These are phyloP conservation scores for Casaregolazyma suthepensis DNA, from an alignment of 1,139 yeast species.

Conservation along the genomic window DNA sequence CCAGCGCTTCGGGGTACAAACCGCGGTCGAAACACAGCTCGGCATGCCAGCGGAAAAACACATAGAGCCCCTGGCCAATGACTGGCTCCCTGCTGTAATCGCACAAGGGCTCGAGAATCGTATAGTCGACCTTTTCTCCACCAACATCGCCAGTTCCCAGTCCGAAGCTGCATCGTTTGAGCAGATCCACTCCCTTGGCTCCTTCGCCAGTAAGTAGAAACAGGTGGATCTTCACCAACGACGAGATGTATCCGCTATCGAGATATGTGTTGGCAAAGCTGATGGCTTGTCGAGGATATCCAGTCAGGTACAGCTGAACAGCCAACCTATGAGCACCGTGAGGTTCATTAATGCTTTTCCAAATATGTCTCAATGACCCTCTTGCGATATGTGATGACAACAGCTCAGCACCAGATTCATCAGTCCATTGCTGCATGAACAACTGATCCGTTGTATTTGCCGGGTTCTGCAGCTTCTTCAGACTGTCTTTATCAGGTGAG, in stretches of 20 bases:
- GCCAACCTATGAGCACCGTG: slow-evolving; percentile 12
- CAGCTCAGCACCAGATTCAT: background rate
- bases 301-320: slow-evolving; percentile 6
- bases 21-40: slow-evolving; percentile 8
- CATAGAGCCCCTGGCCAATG: slow-evolving; percentile 15
- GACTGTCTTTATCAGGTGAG: background rate
- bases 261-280: slow-evolving; percentile 17
- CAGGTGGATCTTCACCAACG: slow-evolving; percentile 23
- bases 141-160: slow-evolving; percentile 12
- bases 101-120: slow-evolving; percentile 10
- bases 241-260: slow-evolving; percentile 17
- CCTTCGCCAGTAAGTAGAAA: slow-evolving; percentile 16
- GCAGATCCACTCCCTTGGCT: slow-evolving; percentile 17
- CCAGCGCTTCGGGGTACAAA: slow-evolving; percentile 13
- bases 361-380: slow-evolving; percentile 2
- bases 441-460: background rate
- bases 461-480: background rate
- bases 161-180: slow-evolving; percentile 17
- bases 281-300: slow-evolving; percentile 8
- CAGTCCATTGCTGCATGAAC: background rate
- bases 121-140: slow-evolving; percentile 3
- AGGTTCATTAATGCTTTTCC: slow-evolving; percentile 12
- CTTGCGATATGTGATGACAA: background rate
- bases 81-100: slow-evolving; percentile 9
- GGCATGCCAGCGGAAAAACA: slow-evolving; percentile 13